Conservation (phyloP, 2,329 filamentous ascomycete genomes). For the Beauveria asiatica region DNA sequence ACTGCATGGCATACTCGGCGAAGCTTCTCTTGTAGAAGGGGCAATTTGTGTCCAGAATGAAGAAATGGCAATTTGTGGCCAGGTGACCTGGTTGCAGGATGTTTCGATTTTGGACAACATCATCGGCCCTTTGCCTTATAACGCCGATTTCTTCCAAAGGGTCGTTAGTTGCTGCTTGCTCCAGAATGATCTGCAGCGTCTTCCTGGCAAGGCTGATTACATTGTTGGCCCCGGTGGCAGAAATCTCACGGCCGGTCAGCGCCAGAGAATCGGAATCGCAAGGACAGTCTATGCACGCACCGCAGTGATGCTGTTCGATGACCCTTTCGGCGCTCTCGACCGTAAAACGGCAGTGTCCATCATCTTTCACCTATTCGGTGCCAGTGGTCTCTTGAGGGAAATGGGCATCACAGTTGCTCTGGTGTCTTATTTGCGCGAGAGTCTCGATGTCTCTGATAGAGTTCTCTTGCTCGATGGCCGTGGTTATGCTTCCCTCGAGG, state of each 20-base stretch:
- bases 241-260: constrained; percentile 1
- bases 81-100: constrained; percentile 2
- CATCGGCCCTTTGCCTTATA: constrained; percentile 1
- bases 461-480: constrained; percentile 5
- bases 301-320: constrained; percentile 7
- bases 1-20: constrained; percentile 3
- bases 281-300: constrained; percentile 4
- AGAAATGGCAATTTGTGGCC: constrained; percentile 4
- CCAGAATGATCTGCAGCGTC: neutral
- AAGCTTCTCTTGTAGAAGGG: constrained; percentile 3
- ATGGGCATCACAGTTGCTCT: constrained; percentile 7
- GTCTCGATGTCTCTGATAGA: constrained; percentile 5
- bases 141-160: constrained; percentile 1
- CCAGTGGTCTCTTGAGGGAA: constrained; percentile 1
- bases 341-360: constrained; percentile 6
- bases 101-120: constrained; percentile 5
- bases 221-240: neutral
- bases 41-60: neutral
- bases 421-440: neutral
- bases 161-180: neutral
- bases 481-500: neutral
- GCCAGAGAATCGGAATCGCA: constrained; percentile 2
- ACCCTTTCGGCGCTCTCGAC: constrained; percentile 2
- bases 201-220: neutral
- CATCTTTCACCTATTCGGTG: constrained; percentile 4